These are phyloP conservation scores for Xylaria grammica DNA, from an alignment of 495 filamentous ascomycete genomes.

Conservation along the genomic window DNA sequence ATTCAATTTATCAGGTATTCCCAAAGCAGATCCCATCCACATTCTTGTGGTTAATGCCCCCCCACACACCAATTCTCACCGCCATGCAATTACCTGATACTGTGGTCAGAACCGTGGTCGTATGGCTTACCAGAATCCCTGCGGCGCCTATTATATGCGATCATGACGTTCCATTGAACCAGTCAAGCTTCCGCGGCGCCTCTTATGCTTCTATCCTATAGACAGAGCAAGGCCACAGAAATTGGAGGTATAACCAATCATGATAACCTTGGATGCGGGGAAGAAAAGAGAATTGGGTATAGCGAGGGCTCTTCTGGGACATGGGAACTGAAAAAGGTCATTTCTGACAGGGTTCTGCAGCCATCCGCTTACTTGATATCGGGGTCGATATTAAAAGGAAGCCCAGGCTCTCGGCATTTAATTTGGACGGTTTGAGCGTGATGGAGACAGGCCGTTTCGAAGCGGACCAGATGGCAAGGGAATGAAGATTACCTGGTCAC, in stretches of 20 bases:
- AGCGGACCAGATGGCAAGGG: background rate
- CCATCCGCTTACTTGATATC: background rate
- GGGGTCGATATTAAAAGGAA: background rate
- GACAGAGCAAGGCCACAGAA: background rate
- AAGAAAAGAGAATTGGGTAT: background rate
- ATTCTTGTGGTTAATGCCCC: background rate
- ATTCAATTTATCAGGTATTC: too few relatives aligned
- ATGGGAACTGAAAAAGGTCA: background rate
- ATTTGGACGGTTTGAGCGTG: background rate
- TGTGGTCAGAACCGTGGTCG: background rate
- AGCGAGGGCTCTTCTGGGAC: background rate
- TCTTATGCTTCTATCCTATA: background rate
- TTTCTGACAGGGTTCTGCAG: background rate
- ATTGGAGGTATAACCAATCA: slow-evolving; percentile 9
- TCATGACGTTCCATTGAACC: background rate
- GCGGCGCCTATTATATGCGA: background rate
- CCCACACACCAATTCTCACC: slow-evolving; percentile 3
- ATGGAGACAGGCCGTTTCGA: background rate
- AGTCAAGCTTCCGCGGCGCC: background rate
- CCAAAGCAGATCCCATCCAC: too few relatives aligned
- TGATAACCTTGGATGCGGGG: slow-evolving; percentile 9
- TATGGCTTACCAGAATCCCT: slow-evolving; percentile 4
- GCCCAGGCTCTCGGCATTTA: slow-evolving; percentile 1
- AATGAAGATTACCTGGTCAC: background rate
- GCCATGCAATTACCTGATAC: slow-evolving; percentile 12